These are phyloP conservation scores for Metschnikowia koreensis DNA, from an alignment of 805 yeast genomes.

Conservation along the genomic window DNA sequence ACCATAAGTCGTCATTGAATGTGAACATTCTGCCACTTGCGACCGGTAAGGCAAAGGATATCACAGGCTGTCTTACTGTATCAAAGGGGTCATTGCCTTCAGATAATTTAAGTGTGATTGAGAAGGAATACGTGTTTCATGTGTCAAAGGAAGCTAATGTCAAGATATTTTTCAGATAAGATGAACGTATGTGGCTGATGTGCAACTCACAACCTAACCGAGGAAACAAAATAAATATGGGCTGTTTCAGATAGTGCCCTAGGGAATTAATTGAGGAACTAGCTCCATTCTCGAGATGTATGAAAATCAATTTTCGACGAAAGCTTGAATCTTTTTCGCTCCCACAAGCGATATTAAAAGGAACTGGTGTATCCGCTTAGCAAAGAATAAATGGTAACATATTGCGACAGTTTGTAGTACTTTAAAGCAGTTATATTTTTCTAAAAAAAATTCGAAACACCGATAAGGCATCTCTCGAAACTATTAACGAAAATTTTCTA, in stretches of 20 bases:
- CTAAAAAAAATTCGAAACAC: not conserved
- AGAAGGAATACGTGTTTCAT: constrained; percentile 62
- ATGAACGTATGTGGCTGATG: not conserved
- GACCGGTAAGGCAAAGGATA: constrained; percentile 81
- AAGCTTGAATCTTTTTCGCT: no score
- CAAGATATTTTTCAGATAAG: constrained; percentile 45
- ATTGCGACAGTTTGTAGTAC: no score
- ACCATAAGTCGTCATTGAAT: constrained; percentile 51
- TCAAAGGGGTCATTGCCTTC: constrained; percentile 51
- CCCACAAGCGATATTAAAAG: no score
- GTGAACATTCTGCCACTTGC: constrained; percentile 63
- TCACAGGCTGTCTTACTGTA: constrained; percentile 69
- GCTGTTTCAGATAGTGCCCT: no score
- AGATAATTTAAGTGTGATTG: constrained; percentile 34
- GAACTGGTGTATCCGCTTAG: no score
- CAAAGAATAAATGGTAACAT: no score
- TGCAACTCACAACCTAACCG: no score
- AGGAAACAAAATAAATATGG: no score
- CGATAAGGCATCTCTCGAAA: not conserved
- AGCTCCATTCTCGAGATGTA: no score
- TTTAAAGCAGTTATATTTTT: not conserved
- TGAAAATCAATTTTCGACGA: no score
- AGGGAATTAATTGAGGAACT: no score
- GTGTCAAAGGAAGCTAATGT: constrained; percentile 53
- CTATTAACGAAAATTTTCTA: not conserved